Conservation (phyloP, 352 stramenopile genomes). For the Globisporangium radiosum region DNA sequence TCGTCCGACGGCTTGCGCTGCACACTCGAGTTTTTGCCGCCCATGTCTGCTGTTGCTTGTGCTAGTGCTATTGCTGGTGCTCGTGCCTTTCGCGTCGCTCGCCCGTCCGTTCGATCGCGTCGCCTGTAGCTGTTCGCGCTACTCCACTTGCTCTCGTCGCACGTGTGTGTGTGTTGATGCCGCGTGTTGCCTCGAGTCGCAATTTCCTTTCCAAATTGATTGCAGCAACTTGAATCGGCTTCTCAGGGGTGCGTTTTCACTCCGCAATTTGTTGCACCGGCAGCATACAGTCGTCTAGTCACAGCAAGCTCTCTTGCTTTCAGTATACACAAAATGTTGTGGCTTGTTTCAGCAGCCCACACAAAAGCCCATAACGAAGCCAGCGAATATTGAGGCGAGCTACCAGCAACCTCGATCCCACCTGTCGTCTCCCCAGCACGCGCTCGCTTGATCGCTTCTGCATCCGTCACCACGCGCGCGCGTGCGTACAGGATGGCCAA, state of each 20-base stretch:
- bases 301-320: background rate
- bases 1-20: slow-evolving; percentile 53
- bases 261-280: background rate
- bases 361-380: background rate
- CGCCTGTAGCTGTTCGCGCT: no score
- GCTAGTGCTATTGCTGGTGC: background rate
- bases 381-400: background rate
- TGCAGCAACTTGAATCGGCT: no score
- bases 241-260: no score
- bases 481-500: slow-evolving; percentile 36
- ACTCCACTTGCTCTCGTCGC: no score
- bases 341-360: background rate
- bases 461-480: no score
- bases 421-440: background rate
- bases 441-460: background rate
- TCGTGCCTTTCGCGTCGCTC: background rate
- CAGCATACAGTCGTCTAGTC: background rate
- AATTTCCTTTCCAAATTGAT: no score
- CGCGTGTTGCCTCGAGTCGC: no score
- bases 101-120: background rate
- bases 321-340: background rate
- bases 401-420: background rate
- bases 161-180: no score
- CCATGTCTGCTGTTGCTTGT: slow-evolving; percentile 5
- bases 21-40: slow-evolving; percentile 7